A percentile compares a stretch with the other conserved stretches of the same genome.
phyloP scores from a whole-genome alignment of 129 eudicot species.

The Centrapalus pauciflorus region DNA sequence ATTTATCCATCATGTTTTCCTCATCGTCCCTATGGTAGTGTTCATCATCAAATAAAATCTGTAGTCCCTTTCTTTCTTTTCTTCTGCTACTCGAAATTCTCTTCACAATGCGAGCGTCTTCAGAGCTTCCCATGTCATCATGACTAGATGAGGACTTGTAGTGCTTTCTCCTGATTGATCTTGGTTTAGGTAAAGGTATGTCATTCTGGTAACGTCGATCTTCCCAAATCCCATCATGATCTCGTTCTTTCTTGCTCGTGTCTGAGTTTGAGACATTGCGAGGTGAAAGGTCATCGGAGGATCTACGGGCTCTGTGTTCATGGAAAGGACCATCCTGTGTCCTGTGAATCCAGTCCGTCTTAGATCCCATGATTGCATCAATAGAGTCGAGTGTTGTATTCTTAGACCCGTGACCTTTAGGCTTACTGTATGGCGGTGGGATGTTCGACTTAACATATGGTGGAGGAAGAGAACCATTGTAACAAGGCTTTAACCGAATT shows the following conservation, averaged over 20 bases:
- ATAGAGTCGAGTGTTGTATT: too few species aligned
- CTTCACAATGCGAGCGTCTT: slow-evolving; percentile 41
- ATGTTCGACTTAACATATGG: slow-evolving; percentile 64
- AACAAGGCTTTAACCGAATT: slow-evolving; percentile 40
- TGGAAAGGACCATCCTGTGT: slow-evolving; percentile 1
- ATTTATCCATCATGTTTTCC: slow-evolving; percentile 77
- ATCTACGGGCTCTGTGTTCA: slow-evolving; percentile 15
- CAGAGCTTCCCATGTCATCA: slow-evolving; percentile 32
- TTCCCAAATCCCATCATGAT: slow-evolving; percentile 21
- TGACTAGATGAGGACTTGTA: slow-evolving; percentile 43
- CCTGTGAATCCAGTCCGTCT: background rate
- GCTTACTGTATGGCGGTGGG: slow-evolving; percentile 76
- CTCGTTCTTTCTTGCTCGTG: slow-evolving; percentile 19
- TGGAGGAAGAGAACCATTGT: slow-evolving; percentile 45
- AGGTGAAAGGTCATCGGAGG: slow-evolving; percentile 15
- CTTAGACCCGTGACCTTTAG: too few species aligned
- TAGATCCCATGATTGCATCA: too few species aligned
- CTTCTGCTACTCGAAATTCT: slow-evolving; percentile 69
- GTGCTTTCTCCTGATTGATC: slow-evolving; percentile 69
- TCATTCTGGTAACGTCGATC: slow-evolving; percentile 32
- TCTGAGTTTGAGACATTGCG: slow-evolving; percentile 18
- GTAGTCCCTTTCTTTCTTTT: slow-evolving; percentile 75
- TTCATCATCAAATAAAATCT: slow-evolving; percentile 65
- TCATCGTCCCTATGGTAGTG: slow-evolving; percentile 55
- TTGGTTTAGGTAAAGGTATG: slow-evolving; percentile 58